Evolutionary conservation across 805 yeast species (phyloP).

Genomic region (Starmerella vaccinii): DNA sequence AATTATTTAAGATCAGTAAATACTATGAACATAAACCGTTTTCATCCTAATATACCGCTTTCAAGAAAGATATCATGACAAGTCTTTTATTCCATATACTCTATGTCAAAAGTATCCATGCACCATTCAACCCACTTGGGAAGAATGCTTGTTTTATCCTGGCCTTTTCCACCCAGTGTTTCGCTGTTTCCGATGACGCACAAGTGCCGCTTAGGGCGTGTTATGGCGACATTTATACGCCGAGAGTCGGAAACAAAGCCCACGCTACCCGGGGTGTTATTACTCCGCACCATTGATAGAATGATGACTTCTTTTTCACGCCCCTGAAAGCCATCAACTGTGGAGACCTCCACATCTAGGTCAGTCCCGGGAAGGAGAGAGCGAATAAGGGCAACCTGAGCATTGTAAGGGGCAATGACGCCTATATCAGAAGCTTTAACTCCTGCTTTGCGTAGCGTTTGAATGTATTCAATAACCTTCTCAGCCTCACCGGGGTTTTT

Average conservation of each 20-base stretch:
- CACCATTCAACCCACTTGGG: conserved; percentile 60
- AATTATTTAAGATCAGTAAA: no score
- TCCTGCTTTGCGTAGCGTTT: conserved; percentile 42
- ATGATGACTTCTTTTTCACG: conserved; percentile 84
- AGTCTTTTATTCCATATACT: conserved; percentile 45
- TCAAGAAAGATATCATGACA: neutral
- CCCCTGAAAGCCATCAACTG: conserved; percentile 96
- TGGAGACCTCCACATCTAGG: conserved; percentile 56
- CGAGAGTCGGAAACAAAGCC: conserved; percentile 75
- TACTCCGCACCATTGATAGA: conserved; percentile 72
- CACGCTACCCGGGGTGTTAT: conserved; percentile 45
- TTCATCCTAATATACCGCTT: neutral
- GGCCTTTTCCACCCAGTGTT: conserved; percentile 40
- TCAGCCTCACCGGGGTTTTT: conserved; percentile 64
- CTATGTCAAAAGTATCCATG: conserved; percentile 53
- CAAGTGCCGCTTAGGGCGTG: conserved; percentile 76
- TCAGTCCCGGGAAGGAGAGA: conserved; percentile 30
- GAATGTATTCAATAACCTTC: conserved; percentile 50
- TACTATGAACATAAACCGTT: neutral
- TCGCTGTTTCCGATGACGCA: conserved; percentile 73
- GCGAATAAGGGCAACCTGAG: conserved; percentile 63
- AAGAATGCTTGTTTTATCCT: conserved; percentile 25
- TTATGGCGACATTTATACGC: conserved; percentile 86
- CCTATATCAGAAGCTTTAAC: conserved; percentile 57
- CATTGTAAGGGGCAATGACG: conserved; percentile 79